A percentile compares a stretch with the other conserved stretches of the same genome.
phyloP scores from a whole-genome alignment of 345 rosid genomes.

The Dipteronia dyeriana region DNA sequence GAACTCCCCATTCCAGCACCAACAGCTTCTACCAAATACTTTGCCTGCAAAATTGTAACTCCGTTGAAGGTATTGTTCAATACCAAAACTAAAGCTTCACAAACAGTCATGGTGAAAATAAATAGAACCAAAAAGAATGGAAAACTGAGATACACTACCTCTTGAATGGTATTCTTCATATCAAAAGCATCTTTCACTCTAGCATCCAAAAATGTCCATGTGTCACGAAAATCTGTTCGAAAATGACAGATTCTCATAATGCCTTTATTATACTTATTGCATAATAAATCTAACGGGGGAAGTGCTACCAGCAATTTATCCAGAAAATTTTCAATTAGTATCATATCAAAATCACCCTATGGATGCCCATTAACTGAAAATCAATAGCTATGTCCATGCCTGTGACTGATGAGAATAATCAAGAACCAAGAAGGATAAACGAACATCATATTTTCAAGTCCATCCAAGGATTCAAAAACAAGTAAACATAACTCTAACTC shows the following conservation, averaged over 20 bases:
- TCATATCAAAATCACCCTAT: background rate
- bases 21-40: conserved; percentile 82
- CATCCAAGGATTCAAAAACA: background rate
- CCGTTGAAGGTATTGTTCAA: conserved; percentile 6
- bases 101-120: background rate
- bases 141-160: conserved; percentile 49
- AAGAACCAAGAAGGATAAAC: no score
- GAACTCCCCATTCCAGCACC: conserved; percentile 90
- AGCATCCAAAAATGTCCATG: conserved; percentile 80
- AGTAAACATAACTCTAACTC: background rate
- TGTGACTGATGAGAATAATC: background rate
- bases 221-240: conserved; percentile 61
- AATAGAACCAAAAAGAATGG: conserved; percentile 10
- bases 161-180: conserved; percentile 79
- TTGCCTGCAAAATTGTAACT: conserved; percentile 57
- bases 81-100: background rate
- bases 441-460: background rate
- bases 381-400: background rate
- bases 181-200: conserved; percentile 92
- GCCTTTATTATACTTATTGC: background rate
- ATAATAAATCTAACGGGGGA: background rate
- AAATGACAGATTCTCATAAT: conserved; percentile 11
- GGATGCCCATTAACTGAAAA: background rate
- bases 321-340: background rate
- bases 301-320: background rate